Base-by-base conservation (phyloP, 768 basidiomycete species). In the Neoboletus magnificus region DNA sequence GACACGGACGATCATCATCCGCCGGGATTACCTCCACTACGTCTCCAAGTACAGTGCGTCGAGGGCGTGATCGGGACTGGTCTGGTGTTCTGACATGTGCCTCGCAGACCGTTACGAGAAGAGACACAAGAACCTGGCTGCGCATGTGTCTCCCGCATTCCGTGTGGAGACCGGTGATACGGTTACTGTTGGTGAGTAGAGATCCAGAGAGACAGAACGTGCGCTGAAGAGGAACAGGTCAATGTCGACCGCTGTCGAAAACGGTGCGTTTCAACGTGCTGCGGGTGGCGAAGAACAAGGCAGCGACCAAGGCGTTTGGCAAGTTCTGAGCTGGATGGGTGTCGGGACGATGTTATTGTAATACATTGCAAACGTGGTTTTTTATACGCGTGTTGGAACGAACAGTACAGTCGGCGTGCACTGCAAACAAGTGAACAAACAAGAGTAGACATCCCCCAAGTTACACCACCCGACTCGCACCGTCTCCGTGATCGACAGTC, bases 211-310 rank as follows among this genome's bases (percentile, higher is more conserved):
- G 33, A 20, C 25, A 18, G 1, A 7, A 5, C 39, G 37, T 27
- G 5, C 7, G 42, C 61, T 61, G 45, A 62, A 22, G 45, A 0
- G 35, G 10, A 12, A 1, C 32, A 93, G 93, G 94, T 35, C 97
- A 99, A 85, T 99, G 97, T 82, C 89, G 97, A 72, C 97, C 97
- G 66, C 77, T 98, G 68, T 98, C 97, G 58, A 99, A 99, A 79
- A 98, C 96, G 33, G 93, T 98, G 68, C 91, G 97, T 48, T 99
- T 99, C 88, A 99, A 99, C 77, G 97, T 99, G 56, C 76, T 98
- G 72, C 89, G 95, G 68, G 96, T 99, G 74, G 73, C 85, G 62
- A 93, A 89, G 86, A 94, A 77, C 85, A 95, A 94, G 84, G 93
- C 92, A 12, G 72, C 92, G 33, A 75, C 84, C 56, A 97, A 96